A percentile compares a stretch with the other conserved stretches of the same genome.
Conservation (phyloP, 495 filamentous ascomycete genomes). For the Ascodesmis nigricans region DNA sequence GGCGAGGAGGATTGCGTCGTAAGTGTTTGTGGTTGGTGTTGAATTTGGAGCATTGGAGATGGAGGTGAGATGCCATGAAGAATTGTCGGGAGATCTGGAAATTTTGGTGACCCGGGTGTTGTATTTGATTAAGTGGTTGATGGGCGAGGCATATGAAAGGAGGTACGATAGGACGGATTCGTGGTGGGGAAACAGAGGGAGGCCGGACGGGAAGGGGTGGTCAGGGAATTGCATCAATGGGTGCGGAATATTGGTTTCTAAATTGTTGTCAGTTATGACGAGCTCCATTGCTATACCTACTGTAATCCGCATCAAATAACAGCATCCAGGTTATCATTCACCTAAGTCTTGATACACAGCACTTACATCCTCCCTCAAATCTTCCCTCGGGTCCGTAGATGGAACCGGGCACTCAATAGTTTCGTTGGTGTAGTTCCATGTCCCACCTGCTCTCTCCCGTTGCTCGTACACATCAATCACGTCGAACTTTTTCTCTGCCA, state of each 20-base stretch:
- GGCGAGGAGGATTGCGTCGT: conserved; percentile 46
- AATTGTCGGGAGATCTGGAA: too few relatives aligned
- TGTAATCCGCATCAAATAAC: too few relatives aligned
- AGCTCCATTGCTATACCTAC: too few relatives aligned
- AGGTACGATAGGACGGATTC: conserved; percentile 49
- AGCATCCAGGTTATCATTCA: too few relatives aligned
- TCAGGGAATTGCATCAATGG: conserved; percentile 64
- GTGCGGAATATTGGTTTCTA: conserved; percentile 66
- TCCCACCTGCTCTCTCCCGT: conserved; percentile 47
- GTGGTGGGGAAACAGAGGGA: conserved; percentile 52
- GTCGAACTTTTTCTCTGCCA: conserved; percentile 48
- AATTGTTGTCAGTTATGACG: background rate
- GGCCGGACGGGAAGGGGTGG: conserved; percentile 34
- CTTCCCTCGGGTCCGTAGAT: conserved; percentile 21
- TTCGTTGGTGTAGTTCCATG: conserved; percentile 51
- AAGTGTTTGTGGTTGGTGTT: too few relatives aligned
- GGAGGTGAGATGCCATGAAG: too few relatives aligned
- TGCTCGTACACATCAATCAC: conserved; percentile 66
- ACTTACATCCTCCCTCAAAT: too few relatives aligned
- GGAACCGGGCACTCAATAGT: conserved; percentile 17
- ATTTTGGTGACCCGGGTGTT: conserved; percentile 36
- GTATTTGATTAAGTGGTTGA: conserved; percentile 34
- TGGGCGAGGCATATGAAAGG: conserved; percentile 43
- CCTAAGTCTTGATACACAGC: too few relatives aligned
- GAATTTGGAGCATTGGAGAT: too few relatives aligned